Base-by-base conservation (phyloP, 352 stramenopile genomes). In the Phytophthora idaei region DNA sequence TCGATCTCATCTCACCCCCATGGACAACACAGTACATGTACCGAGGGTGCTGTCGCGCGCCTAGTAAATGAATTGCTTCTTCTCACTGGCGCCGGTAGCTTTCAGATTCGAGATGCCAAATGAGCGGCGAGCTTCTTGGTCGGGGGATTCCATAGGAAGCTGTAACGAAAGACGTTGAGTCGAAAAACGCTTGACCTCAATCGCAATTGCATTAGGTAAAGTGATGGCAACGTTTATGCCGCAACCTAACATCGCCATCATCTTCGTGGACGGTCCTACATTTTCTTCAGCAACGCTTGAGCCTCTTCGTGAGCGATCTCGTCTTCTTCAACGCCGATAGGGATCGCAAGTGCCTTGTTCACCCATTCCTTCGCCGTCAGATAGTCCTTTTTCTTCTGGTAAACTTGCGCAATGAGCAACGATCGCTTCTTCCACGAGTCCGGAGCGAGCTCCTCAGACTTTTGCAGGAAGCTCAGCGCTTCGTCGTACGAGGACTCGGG, bases 371-470 rank as follows among this genome's bases (percentile, higher is more conserved):
- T 89, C 31, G 88, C 79, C 39, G 76, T 76, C 10, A 57, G 66
- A 45, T 62, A 74, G 69, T 95, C 67, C 57, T 85, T 87, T 65
- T 90, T 84, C 78, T 96, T 95, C 54, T 86, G 69, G 72, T 96
- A 90, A 32, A 91, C 83, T 47, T 94, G 79, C 12, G 88, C 86
- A 34, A 97, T 87, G 25, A 95, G 77, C 37, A 94, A 47, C 62
- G 85, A 72, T 64, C 93, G 94, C 66, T 90, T 91, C 73, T 94
- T 97, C 88, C 88, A 97, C 61, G 82, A 79, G 57, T 85, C 75
- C 0, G 88, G 83, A 12, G 81, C 64, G 31, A 97, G 68, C 29
- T 81, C 71, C 59, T 97, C 88, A 45, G 81, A 93, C 69, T 95
- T 80, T 15, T 91, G 66, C 39, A 97, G 74, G 57, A 89, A 93